Evolutionary conservation across 345 rosid genomes (phyloP), one percentile per base, ranked within the genome.

Genomic region (Eucalyptus pauciflora): DNA sequence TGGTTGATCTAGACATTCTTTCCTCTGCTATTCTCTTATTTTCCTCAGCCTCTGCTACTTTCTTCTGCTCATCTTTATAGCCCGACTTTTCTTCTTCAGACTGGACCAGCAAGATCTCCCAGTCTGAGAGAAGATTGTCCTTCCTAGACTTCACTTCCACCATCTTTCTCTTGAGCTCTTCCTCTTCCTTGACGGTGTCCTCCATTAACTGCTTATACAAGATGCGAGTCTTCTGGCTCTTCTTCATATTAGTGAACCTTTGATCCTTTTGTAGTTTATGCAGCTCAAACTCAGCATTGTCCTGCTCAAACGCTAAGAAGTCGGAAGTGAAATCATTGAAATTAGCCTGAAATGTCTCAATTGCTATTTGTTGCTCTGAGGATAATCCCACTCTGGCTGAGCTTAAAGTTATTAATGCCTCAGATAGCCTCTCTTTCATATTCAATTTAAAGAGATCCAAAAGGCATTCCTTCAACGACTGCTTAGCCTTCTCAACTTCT

Each of bases 391-490:
- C 9, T 48, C 27, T 5, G 7, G 89, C 86, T 3, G 2, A 18
- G 86, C 89, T 67, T 27, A 88, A 46, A 67, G 85, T 87, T 10
- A 25, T 86, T 20, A 89, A 56, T 3, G 87, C 90, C 16, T 86
- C 87, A 7, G 85, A 9, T 25, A 89, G 90, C 58, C 90, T 60
- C 22, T 89, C 90, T 46, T 89, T 89, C 14, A 86, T 62, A 80
- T 89, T 89, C 90, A 89, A 43, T 80, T 64, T 89, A 50, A 89
- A 85, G 87, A 85, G 90, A 58, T 64, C 87, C 10, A 6, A 85
- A 64, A 89, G 90, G 62, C 90, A 89, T 49, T 86, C 90, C 87
- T 89, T 89, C 56, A 89, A 49, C 25, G 87, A 89, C 58, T 54
- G 87, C 83, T 85, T 89, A 60, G 90, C 90, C 48, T 49, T 22